Conservation (phyloP, 495 filamentous ascomycete species). For the Lepraria neglecta region DNA sequence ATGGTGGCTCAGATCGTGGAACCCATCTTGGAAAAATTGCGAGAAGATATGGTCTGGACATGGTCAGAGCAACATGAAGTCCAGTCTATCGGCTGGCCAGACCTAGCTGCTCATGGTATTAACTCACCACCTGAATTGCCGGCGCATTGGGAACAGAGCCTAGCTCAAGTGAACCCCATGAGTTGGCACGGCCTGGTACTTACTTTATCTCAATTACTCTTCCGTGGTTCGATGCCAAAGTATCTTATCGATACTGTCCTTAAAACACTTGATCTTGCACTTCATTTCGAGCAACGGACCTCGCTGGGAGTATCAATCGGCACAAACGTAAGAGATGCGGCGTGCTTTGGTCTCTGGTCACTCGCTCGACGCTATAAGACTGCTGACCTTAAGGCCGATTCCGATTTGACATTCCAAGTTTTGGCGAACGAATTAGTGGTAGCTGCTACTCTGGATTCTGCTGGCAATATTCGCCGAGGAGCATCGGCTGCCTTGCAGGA, state of each 20-base stretch:
- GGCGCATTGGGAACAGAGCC: constrained; percentile 43
- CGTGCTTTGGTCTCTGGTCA: constrained; percentile 93
- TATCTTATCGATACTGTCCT: constrained; percentile 62
- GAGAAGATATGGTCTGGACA: constrained; percentile 35
- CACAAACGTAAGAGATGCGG: constrained; percentile 90
- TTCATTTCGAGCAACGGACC: constrained; percentile 80
- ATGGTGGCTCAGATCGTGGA: constrained; percentile 84
- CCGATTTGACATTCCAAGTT: constrained; percentile 34
- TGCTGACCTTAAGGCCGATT: constrained; percentile 44
- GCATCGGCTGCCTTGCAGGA: constrained; percentile 93
- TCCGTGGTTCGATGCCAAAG: constrained; percentile 64
- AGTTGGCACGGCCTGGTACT: constrained; percentile 91
- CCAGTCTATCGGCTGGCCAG: background rate
- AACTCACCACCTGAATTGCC: background rate
- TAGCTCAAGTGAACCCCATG: constrained; percentile 67
- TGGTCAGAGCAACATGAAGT: background rate
- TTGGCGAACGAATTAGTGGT: constrained; percentile 75
- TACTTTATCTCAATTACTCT: constrained; percentile 77
- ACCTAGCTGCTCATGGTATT: background rate
- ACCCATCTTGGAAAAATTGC: constrained; percentile 76
- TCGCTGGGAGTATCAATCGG: constrained; percentile 77
- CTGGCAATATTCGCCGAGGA: constrained; percentile 86
- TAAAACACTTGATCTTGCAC: constrained; percentile 60
- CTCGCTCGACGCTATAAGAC: constrained; percentile 83
- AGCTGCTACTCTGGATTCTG: constrained; percentile 78